Evolutionary conservation across 257 asterid species (phyloP).

Genomic region (Jasminum sambac): DNA sequence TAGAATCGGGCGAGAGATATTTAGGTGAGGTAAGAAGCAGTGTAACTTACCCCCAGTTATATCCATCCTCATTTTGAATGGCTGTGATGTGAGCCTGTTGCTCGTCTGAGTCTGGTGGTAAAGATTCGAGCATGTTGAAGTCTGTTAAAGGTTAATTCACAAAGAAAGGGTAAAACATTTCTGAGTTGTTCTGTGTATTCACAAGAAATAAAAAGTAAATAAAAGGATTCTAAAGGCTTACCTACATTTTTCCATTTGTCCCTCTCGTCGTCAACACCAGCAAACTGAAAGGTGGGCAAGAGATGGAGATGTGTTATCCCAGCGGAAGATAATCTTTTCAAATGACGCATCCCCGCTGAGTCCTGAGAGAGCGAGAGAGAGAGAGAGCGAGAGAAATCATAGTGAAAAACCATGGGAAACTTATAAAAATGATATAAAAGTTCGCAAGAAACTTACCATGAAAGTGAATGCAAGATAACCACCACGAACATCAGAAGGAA

Average conservation of each 20-base stretch:
- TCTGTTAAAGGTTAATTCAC: conserved; percentile 41
- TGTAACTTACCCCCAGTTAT: conserved; percentile 87
- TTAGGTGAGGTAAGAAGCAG: conserved; percentile 19
- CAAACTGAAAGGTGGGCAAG: conserved; percentile 90
- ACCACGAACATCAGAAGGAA: conserved; percentile 73
- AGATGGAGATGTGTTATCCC: conserved; percentile 90
- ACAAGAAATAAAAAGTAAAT: not conserved
- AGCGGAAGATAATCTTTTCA: conserved; percentile 71
- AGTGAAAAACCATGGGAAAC: conserved; percentile 22
- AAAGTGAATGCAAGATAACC: conserved; percentile 85
- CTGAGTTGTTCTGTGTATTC: not conserved
- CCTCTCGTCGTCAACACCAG: conserved; percentile 80
- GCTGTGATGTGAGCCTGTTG: conserved; percentile 82
- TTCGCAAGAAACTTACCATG: conserved; percentile 40
- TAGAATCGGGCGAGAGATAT: conserved; percentile 13
- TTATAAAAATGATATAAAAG: conserved; percentile 5
- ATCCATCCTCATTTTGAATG: conserved; percentile 79
- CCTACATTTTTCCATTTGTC: conserved; percentile 80
- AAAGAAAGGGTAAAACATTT: not conserved
- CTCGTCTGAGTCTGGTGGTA: conserved; percentile 83
- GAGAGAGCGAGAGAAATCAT: no score
- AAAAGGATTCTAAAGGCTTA: conserved; percentile 20
- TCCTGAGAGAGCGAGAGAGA: no score
- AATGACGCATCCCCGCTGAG: conserved; percentile 83
- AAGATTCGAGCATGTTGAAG: conserved; percentile 63